phyloP scores from a whole-genome alignment of 176 grass and related monocot genomes.

The Alloteropsis semialata region DNA sequence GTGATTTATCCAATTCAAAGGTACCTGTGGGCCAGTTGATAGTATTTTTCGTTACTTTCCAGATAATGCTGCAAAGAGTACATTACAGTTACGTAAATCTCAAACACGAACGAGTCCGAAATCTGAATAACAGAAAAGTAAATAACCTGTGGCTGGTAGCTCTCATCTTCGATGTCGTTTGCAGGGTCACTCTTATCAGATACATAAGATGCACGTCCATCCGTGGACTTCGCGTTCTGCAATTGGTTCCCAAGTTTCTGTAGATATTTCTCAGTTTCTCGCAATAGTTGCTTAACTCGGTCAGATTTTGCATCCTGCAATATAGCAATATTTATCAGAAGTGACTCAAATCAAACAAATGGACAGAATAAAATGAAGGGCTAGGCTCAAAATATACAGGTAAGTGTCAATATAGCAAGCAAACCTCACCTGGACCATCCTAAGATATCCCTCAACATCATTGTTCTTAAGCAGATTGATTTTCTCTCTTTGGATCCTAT shows the following conservation, averaged over 20 bases:
- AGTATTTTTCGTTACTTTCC: slow-evolving; percentile 99
- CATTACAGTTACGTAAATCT: slow-evolving; percentile 30
- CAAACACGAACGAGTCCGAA: slow-evolving; percentile 24
- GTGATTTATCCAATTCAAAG: slow-evolving; percentile 23
- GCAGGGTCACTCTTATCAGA: slow-evolving; percentile 57
- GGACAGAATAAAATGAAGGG: slow-evolving; percentile 10
- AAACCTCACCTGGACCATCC: slow-evolving; percentile 84
- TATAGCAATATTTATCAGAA: slow-evolving; percentile 16
- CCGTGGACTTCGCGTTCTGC: slow-evolving; percentile 53
- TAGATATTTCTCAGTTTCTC: slow-evolving; percentile 98
- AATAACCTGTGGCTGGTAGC: slow-evolving; percentile 85
- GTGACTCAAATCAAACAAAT: slow-evolving; percentile 15
- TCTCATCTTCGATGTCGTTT: slow-evolving; percentile 95
- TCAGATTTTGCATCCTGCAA: slow-evolving; percentile 98
- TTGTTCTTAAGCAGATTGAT: slow-evolving; percentile 99
- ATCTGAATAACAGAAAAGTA: background rate
- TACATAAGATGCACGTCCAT: slow-evolving; percentile 49
- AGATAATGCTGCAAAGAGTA: slow-evolving; percentile 87
- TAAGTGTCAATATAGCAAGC: slow-evolving; percentile 23
- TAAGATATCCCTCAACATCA: slow-evolving; percentile 98
- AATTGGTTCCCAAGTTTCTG: slow-evolving; percentile 86
- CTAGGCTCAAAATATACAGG: slow-evolving; percentile 25
- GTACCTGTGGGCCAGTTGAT: slow-evolving; percentile 95
- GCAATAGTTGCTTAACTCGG: slow-evolving; percentile 92
- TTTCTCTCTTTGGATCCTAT: slow-evolving; percentile 95